Percentiles rank a stretch among this genome's conserved stretches.
Evolutionary conservation across 768 basidiomycete species (phyloP).

Genomic region (Candolleomyces efflorescens): DNA sequence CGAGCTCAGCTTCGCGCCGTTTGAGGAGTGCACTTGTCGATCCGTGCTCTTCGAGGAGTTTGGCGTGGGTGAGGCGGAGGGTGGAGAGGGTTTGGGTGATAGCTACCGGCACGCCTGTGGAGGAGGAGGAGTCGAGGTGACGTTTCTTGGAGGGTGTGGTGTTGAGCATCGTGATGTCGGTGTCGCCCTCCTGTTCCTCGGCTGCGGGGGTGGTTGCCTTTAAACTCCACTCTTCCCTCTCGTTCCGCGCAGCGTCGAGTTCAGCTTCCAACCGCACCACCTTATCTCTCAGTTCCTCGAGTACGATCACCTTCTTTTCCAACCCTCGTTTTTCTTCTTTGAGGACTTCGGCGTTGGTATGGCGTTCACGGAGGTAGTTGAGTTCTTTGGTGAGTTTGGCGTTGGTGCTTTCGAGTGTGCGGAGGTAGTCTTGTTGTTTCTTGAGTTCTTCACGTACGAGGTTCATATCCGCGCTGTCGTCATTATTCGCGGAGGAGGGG

Average conservation of each 20-base stretch:
- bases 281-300: slow-evolving; percentile 53
- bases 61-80: slow-evolving; percentile 59
- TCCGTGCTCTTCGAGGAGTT: slow-evolving; percentile 65
- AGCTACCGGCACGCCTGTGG: slow-evolving; percentile 31
- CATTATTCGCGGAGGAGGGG: too few species aligned
- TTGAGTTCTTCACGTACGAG: slow-evolving; percentile 67
- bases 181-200: slow-evolving; percentile 58
- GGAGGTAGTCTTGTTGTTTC: slow-evolving; percentile 59
- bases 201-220: too few species aligned
- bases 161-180: too few species aligned
- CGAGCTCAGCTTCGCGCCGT: slow-evolving; percentile 49
- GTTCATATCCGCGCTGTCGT: too few species aligned
- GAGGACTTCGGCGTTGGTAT: slow-evolving; percentile 64
- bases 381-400: slow-evolving; percentile 52
- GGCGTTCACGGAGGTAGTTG: slow-evolving; percentile 44
- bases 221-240: slow-evolving; percentile 27
- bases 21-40: slow-evolving; percentile 48
- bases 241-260: slow-evolving; percentile 42
- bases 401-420: slow-evolving; percentile 57
- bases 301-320: slow-evolving; percentile 44
- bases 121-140: too few species aligned
- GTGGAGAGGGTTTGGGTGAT: slow-evolving; percentile 54
- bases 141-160: too few species aligned
- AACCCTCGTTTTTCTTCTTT: slow-evolving; percentile 69
- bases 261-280: slow-evolving; percentile 60